phyloP scores from a whole-genome alignment of 345 rosid genomes.

The Linum lewisii region DNA sequence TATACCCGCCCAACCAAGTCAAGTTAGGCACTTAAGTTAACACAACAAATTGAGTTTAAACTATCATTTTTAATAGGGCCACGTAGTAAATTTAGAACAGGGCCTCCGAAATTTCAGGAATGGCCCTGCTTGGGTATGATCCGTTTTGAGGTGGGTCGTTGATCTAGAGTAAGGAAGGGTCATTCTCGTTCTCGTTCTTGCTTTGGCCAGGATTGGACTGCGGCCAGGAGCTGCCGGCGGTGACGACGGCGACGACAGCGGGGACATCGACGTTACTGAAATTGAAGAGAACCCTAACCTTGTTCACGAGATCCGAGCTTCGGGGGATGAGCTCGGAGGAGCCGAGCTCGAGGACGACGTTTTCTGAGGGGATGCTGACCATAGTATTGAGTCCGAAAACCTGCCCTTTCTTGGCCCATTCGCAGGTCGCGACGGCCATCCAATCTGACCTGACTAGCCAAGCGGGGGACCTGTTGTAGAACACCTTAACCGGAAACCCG shows the following conservation, averaged over 20 bases:
- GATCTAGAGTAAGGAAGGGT: conserved; percentile 48
- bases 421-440: conserved; percentile 30
- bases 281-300: conserved; percentile 29
- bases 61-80: too few species aligned
- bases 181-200: not conserved
- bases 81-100: too few species aligned
- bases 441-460: conserved; percentile 33
- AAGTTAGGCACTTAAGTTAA: too few species aligned
- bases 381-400: conserved; percentile 38
- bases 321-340: conserved; percentile 28
- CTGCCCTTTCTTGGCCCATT: conserved; percentile 38
- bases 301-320: conserved; percentile 29
- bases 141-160: too few species aligned
- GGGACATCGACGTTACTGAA: conserved; percentile 16
- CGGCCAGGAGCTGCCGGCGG: not conserved
- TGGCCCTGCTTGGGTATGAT: too few species aligned
- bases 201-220: conserved; percentile 5
- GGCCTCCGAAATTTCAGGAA: too few species aligned
- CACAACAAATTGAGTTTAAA: too few species aligned
- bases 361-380: conserved; percentile 31
- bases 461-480: conserved; percentile 22
- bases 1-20: too few species aligned
- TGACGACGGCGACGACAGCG: conserved; percentile 3
- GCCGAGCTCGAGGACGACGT: conserved; percentile 52
- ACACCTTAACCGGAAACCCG: conserved; percentile 30